These are phyloP conservation scores for Aspergillus cavernicola DNA, from an alignment of 495 filamentous ascomycete species.

Conservation along the genomic window DNA sequence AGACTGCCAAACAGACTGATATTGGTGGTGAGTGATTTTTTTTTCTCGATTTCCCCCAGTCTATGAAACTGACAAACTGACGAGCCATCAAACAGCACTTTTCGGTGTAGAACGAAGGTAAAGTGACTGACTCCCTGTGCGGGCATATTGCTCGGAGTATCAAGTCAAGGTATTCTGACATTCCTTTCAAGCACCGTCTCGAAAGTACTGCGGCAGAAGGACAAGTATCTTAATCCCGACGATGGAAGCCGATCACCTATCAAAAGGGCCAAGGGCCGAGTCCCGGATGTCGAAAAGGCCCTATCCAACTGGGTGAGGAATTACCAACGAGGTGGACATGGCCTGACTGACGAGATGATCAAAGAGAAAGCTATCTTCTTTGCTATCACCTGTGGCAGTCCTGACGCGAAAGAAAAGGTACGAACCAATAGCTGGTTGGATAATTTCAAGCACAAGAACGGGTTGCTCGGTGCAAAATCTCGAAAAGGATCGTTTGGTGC, in stretches of 20 bases:
- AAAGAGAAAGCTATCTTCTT: slow-evolving; percentile 86
- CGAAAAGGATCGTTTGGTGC: slow-evolving; percentile 66
- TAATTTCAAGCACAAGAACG: slow-evolving; percentile 95
- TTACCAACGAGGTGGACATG: slow-evolving; percentile 68
- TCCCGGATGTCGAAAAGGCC: slow-evolving; percentile 93
- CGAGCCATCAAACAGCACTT: slow-evolving; percentile 52
- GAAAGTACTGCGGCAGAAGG: slow-evolving; percentile 93
- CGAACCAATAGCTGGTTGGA: slow-evolving; percentile 81
- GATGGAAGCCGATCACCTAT: slow-evolving; percentile 85
- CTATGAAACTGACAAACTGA: slow-evolving; percentile 17
- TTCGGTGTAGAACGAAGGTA: slow-evolving; percentile 99
- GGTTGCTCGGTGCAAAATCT: slow-evolving; percentile 61
- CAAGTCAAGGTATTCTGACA: slow-evolving; percentile 20
- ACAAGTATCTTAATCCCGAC: slow-evolving; percentile 89
- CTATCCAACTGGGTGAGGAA: slow-evolving; percentile 85
- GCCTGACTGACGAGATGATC: slow-evolving; percentile 78
- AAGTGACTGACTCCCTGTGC: slow-evolving; percentile 8
- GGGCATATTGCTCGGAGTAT: neutral
- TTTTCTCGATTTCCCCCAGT: neutral
- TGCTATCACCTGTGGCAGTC: slow-evolving; percentile 67
- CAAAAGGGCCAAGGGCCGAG: slow-evolving; percentile 85
- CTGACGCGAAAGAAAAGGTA: slow-evolving; percentile 73
- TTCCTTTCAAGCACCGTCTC: slow-evolving; percentile 78
- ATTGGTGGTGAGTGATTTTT: slow-evolving; percentile 70
- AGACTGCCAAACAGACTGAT: slow-evolving; percentile 93